These are phyloP conservation scores for Blastobotrys persicus DNA, from an alignment of 1,139 yeast species.

Conservation along the genomic window DNA sequence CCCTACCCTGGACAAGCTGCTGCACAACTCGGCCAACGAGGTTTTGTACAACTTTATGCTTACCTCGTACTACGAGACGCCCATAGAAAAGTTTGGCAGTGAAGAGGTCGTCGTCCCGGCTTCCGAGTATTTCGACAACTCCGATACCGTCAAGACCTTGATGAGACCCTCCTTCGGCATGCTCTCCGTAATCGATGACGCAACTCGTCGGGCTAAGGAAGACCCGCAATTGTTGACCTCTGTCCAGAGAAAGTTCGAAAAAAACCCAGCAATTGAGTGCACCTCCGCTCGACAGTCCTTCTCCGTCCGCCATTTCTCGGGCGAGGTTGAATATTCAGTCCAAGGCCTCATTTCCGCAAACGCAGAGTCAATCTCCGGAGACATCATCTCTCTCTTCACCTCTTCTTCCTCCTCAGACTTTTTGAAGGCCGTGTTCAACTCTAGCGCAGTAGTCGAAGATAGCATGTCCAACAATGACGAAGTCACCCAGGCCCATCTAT, in stretches of 20 bases:
- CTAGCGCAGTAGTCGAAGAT: slow-evolving; percentile 41
- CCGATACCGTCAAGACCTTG: slow-evolving; percentile 40
- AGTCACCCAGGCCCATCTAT: slow-evolving; percentile 41
- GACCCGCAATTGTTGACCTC: slow-evolving; percentile 36
- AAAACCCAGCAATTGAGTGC: slow-evolving; percentile 34
- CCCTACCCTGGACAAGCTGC: slow-evolving; percentile 40
- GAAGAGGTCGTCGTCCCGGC: slow-evolving; percentile 42
- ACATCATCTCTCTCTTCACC: slow-evolving; percentile 41
- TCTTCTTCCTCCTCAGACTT: slow-evolving; percentile 41
- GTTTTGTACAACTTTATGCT: slow-evolving; percentile 40
- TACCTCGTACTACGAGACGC: slow-evolving; percentile 39
- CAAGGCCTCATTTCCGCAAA: slow-evolving; percentile 37
- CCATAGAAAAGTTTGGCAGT: slow-evolving; percentile 39
- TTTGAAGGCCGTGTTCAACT: slow-evolving; percentile 36
- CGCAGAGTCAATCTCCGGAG: slow-evolving; percentile 41
- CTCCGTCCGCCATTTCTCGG: slow-evolving; percentile 41
- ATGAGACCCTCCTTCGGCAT: slow-evolving; percentile 40
- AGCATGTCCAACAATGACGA: slow-evolving; percentile 34
- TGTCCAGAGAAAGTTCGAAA: slow-evolving; percentile 37
- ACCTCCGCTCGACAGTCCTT: slow-evolving; percentile 34
- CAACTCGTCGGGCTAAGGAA: slow-evolving; percentile 39
- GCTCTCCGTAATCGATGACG: slow-evolving; percentile 41
- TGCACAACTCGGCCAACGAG: slow-evolving; percentile 45
- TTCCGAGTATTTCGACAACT: slow-evolving; percentile 42
- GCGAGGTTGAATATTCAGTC: slow-evolving; percentile 41